Evolutionary conservation across 768 basidiomycete genomes (phyloP).

Genomic region (Mycena indigotica): DNA sequence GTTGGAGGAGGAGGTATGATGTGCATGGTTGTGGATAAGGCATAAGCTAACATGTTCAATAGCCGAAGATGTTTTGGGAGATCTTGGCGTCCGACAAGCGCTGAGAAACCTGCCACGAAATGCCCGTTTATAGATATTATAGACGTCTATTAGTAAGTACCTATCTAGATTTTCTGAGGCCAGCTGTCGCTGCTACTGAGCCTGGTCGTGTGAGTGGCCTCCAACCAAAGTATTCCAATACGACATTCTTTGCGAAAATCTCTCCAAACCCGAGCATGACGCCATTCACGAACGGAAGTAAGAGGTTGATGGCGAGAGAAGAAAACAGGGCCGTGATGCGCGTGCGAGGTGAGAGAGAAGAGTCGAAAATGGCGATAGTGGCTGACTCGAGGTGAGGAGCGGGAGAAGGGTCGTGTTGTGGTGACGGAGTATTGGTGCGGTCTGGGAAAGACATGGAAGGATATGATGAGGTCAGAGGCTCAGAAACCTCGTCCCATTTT

Average conservation of each 20-base stretch:
- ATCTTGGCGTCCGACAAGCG: constrained; percentile 82
- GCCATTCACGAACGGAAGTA: constrained; percentile 89
- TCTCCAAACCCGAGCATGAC: constrained; percentile 98
- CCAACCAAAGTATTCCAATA: constrained; percentile 59
- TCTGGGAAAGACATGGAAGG: constrained; percentile 82
- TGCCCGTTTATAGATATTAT: constrained; percentile 49
- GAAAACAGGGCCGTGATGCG: constrained; percentile 70
- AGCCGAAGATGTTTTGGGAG: constrained; percentile 80
- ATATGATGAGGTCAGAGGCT: constrained; percentile 63
- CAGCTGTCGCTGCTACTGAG: constrained; percentile 41
- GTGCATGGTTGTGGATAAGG: not conserved
- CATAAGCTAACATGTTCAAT: constrained; percentile 11
- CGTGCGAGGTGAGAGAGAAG: constrained; percentile 63
- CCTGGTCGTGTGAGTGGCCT: constrained; percentile 35
- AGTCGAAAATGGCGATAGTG: constrained; percentile 72
- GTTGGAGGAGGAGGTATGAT: constrained; percentile 66
- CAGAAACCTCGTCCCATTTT: constrained; percentile 76
- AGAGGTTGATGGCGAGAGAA: constrained; percentile 79
- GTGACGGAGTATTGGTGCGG: constrained; percentile 55
- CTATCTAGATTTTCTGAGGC: constrained; percentile 29
- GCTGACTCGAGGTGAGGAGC: constrained; percentile 39
- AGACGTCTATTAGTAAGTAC: not conserved
- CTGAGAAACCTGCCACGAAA: constrained; percentile 76
- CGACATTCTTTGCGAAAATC: constrained; percentile 83
- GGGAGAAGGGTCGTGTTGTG: constrained; percentile 28